Conservation (phyloP, 2,329 filamentous ascomycete species). For the Raffaelea arxii region DNA sequence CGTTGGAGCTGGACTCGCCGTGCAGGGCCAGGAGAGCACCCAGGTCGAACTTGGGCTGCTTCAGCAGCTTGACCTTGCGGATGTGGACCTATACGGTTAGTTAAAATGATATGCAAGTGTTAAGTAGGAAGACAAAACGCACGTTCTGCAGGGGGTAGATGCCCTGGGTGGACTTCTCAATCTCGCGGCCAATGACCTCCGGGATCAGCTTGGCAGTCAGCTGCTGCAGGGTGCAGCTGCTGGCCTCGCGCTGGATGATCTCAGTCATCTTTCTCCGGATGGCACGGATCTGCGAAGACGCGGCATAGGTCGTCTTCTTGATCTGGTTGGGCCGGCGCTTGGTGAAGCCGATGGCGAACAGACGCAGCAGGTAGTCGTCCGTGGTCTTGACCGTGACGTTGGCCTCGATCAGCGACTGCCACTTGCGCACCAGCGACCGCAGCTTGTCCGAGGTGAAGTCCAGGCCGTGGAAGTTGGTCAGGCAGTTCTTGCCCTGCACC, state of each 20-base stretch:
- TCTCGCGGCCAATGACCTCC: constrained; percentile 98
- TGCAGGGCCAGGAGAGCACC: constrained; percentile 93
- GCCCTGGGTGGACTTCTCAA: constrained; percentile 98
- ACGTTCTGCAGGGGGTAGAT: constrained; percentile 99
- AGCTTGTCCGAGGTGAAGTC: constrained; percentile 99
- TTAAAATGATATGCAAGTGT: background rate
- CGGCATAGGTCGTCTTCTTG: constrained; percentile 99
- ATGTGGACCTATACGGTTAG: constrained; percentile 71
- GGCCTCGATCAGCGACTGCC: constrained; percentile 98
- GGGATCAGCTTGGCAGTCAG: constrained; percentile 98
- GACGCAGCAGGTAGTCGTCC: constrained; percentile 97
- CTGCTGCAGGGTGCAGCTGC: constrained; percentile 89
- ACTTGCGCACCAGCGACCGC: constrained; percentile 97
- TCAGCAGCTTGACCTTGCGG: constrained; percentile 99
- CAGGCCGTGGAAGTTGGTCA: constrained; percentile 99
- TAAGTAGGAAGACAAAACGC: constrained; percentile 22
- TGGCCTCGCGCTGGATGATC: constrained; percentile 95
- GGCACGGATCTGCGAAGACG: constrained; percentile 90
- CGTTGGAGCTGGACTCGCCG: constrained; percentile 92
- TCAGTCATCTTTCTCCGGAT: constrained; percentile 99
- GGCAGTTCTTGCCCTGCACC: constrained; percentile 99
- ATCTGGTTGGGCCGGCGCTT: constrained; percentile 99
- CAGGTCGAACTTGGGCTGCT: constrained; percentile 98
- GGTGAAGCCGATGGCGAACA: constrained; percentile 99
- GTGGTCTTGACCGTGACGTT: constrained; percentile 99